These are phyloP conservation scores for Lolium perenne DNA, from an alignment of 176 grass and related monocot species.

Conservation along the genomic window DNA sequence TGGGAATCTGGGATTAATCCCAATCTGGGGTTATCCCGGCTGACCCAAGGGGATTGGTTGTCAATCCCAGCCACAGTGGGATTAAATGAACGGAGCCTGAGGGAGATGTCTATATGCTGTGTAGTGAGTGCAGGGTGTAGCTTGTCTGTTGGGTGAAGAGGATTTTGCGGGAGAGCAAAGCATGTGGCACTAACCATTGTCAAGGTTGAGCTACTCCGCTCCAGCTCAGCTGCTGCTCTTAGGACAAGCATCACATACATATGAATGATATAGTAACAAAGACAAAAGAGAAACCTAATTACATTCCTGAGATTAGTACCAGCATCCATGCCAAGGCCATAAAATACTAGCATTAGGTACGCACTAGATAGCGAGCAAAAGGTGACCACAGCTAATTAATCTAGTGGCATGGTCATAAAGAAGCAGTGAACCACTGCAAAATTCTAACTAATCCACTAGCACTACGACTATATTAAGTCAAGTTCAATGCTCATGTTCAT, in stretches of 20 bases:
- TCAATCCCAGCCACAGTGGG: no score
- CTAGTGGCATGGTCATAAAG: background rate
- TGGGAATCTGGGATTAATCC: no score
- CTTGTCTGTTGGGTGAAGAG: no score
- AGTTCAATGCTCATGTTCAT: background rate
- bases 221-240: background rate
- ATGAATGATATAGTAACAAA: no score
- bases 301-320: background rate
- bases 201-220: background rate
- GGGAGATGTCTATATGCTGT: no score
- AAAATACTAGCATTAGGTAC: background rate
- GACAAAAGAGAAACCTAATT: no score
- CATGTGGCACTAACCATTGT: background rate
- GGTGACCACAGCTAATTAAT: background rate
- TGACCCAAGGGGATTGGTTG: no score
- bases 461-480: background rate
- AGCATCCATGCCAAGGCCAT: background rate
- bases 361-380: background rate
- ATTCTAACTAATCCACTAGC: background rate
- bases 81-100: no score
- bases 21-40: no score
- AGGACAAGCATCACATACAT: no score
- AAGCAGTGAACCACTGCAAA: background rate
- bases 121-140: no score
- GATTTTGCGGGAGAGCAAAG: background rate